Evolutionary conservation across 805 yeast genomes (phyloP).

Genomic region (Vanderwaltozyma yarrowii): DNA sequence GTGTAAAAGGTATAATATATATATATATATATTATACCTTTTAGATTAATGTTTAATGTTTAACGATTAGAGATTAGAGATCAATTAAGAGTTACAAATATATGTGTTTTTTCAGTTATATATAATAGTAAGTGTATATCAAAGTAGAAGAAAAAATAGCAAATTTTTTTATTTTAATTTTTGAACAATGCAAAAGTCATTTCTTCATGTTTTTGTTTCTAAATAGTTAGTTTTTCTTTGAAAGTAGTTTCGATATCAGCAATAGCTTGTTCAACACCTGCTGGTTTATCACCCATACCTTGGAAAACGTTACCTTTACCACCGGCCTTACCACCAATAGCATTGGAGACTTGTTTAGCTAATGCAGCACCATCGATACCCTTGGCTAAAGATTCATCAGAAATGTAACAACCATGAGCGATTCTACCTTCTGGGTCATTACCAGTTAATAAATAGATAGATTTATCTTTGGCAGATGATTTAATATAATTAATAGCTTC

Average conservation of each 20-base stretch:
- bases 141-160: too few species aligned
- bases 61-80: too few species aligned
- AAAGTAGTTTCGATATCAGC: constrained; percentile 54
- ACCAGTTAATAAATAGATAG: constrained; percentile 75
- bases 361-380: constrained; percentile 70
- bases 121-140: too few species aligned
- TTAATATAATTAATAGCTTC: constrained; percentile 84
- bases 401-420: constrained; percentile 91
- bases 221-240: constrained; percentile 39
- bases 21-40: too few species aligned
- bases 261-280: constrained; percentile 63
- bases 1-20: too few species aligned
- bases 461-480: constrained; percentile 61
- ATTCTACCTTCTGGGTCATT: constrained; percentile 52
- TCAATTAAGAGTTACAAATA: too few species aligned
- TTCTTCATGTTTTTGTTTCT: too few species aligned
- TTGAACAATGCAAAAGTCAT: too few species aligned
- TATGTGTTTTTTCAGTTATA: too few species aligned
- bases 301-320: constrained; percentile 95
- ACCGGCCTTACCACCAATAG: constrained; percentile 95
- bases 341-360: constrained; percentile 57
- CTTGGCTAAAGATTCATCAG: constrained; percentile 55
- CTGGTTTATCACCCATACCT: constrained; percentile 87
- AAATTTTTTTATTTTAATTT: too few species aligned
- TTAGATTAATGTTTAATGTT: too few species aligned